These are phyloP conservation scores for Elsinoe ampelina DNA, from an alignment of 2,329 filamentous ascomycete genomes.

Conservation along the genomic window DNA sequence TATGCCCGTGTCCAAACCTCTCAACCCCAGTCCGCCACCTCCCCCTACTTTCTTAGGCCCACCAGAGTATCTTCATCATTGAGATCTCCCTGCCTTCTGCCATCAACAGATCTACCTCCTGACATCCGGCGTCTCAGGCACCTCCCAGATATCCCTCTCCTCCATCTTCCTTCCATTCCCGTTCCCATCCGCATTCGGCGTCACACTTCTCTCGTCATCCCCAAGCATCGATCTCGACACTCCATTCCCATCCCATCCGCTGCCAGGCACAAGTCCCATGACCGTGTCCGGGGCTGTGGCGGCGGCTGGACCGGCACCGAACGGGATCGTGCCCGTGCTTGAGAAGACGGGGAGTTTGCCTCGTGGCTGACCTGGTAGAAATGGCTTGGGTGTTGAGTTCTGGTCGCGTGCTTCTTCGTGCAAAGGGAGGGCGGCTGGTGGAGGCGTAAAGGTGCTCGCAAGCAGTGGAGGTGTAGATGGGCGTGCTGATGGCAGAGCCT, in stretches of 20 bases:
- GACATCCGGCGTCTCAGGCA: constrained; percentile 34
- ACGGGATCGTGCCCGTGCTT: constrained; percentile 27
- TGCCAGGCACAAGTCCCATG: constrained; percentile 4
- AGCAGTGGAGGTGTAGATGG: too few species aligned
- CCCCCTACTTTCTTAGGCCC: too few species aligned
- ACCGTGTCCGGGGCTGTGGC: neutral
- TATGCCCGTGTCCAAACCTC: neutral
- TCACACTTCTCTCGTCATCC: neutral
- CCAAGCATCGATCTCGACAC: constrained; percentile 16
- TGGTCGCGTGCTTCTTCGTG: neutral
- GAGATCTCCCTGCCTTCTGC: neutral
- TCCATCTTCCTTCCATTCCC: neutral
- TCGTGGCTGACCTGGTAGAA: neutral
- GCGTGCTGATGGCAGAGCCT: too few species aligned
- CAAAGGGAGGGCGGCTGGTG: too few species aligned
- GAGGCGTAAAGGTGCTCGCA: too few species aligned
- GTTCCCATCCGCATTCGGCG: neutral
- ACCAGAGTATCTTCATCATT: neutral
- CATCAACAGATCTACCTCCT: neutral
- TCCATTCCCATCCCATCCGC: constrained; percentile 15
- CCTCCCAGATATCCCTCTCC: constrained; percentile 34
- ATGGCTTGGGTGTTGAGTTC: neutral
- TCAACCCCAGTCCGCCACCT: neutral
- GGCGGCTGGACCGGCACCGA: constrained; percentile 17
- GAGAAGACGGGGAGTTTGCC: constrained; percentile 14